Percentiles rank a stretch among this genome's conserved stretches.
Conservation (phyloP, 2,329 filamentous ascomycete species). For the Cryphonectria naterciae region DNA sequence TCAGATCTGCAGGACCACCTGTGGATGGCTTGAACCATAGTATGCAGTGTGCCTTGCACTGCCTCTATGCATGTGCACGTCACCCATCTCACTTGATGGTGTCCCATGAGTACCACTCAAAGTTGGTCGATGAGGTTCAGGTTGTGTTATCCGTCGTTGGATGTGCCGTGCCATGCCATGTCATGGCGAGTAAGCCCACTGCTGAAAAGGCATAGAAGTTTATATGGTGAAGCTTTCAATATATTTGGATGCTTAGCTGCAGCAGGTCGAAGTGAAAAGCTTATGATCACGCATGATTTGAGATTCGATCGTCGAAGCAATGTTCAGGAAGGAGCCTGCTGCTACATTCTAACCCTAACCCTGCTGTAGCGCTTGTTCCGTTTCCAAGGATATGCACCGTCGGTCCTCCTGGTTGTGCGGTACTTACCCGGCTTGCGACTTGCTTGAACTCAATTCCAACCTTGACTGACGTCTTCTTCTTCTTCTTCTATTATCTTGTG, state of each 20-base stretch:
- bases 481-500: neutral
- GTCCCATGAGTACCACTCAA: neutral
- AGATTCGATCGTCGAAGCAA: neutral
- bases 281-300: neutral
- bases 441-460: conserved; percentile 1
- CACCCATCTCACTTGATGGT: neutral
- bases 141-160: neutral
- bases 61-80: neutral
- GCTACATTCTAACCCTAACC: neutral
- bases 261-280: neutral
- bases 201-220: too few relatives aligned
- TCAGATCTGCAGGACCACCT: neutral
- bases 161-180: too few relatives aligned
- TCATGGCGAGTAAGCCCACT: too few relatives aligned
- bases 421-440: neutral
- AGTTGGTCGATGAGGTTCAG: neutral
- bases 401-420: neutral
- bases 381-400: neutral
- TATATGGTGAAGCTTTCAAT: neutral
- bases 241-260: neutral
- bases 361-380: neutral
- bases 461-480: neutral
- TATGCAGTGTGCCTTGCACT: neutral
- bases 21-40: too few relatives aligned
- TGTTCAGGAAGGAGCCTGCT: neutral